Conservation (phyloP, 768 basidiomycete genomes). For the Fibroporia radiculosa region DNA sequence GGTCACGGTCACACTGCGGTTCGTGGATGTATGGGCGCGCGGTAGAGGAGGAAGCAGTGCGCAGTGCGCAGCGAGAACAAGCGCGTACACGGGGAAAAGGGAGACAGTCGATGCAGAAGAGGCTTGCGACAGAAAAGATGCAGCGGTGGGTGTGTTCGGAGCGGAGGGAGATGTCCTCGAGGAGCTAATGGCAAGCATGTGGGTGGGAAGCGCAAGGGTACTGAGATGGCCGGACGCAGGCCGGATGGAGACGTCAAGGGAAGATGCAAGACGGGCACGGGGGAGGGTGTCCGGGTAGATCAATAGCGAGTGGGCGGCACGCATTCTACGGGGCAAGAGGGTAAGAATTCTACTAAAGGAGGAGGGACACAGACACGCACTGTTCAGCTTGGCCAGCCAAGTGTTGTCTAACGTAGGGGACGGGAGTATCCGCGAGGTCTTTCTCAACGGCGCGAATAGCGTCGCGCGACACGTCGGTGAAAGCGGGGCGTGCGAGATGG, state of each 20-base stretch:
- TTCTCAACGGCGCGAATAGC: constrained; percentile 48
- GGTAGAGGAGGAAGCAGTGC: constrained; percentile 54
- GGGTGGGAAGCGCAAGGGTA: constrained; percentile 17
- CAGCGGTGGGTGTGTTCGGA: constrained; percentile 20
- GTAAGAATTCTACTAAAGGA: not conserved
- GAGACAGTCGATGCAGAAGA: constrained; percentile 22
- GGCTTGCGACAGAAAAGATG: constrained; percentile 18
- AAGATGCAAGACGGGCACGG: constrained; percentile 18
- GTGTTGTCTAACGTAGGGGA: constrained; percentile 53
- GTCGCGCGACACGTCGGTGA: constrained; percentile 52
- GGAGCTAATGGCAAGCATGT: constrained; percentile 30
- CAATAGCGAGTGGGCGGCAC: constrained; percentile 18
- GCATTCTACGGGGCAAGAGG: constrained; percentile 12
- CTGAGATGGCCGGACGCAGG: constrained; percentile 15
- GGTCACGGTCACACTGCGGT: constrained; percentile 24
- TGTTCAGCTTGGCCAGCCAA: constrained; percentile 19
- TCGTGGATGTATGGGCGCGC: constrained; percentile 21
- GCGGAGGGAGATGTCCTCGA: constrained; percentile 20
- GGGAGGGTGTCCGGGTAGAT: constrained; percentile 21
- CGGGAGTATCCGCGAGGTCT: constrained; percentile 44
- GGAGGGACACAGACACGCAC: constrained; percentile 9
- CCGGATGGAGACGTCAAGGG: constrained; percentile 20
- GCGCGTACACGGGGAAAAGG: constrained; percentile 61
- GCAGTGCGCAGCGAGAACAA: constrained; percentile 65
- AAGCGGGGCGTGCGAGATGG: constrained; percentile 58